These are phyloP conservation scores for Jamesozyma piceae DNA, from an alignment of 805 yeast species.

Conservation along the genomic window DNA sequence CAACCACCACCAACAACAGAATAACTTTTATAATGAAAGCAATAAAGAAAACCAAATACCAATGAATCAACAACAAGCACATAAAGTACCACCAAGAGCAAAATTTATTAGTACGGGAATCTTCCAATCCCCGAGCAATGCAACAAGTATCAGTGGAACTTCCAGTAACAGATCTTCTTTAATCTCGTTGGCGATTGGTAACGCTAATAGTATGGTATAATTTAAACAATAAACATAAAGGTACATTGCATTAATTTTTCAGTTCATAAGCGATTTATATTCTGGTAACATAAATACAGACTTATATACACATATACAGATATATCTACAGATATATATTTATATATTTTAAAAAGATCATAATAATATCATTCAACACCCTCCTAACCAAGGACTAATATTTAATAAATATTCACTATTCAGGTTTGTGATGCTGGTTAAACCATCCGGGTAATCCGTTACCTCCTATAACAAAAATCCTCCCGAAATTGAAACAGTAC, in stretches of 20 bases:
- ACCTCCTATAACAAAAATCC: no score
- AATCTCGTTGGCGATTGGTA: slow-evolving; percentile 13
- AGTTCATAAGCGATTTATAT: neutral
- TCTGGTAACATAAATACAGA: neutral
- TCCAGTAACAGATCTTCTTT: slow-evolving; percentile 22
- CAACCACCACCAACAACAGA: slow-evolving; percentile 7
- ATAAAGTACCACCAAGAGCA: slow-evolving; percentile 22
- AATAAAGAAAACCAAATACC: slow-evolving; percentile 23
- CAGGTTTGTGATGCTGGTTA: no score
- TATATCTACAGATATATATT: no score
- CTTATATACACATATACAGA: no score
- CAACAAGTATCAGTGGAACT: slow-evolving; percentile 3
- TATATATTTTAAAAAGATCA: no score
- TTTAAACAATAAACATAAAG: neutral
- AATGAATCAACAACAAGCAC: neutral
- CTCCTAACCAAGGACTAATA: no score
- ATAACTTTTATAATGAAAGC: slow-evolving; percentile 7
- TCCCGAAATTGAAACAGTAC: no score
- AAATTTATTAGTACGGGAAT: slow-evolving; percentile 23
- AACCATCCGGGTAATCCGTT: no score
- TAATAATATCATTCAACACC: no score
- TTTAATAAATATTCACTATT: no score
- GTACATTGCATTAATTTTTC: neutral
- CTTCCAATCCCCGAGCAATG: slow-evolving; percentile 17
- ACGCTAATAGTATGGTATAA: slow-evolving; percentile 4